Conservation (phyloP, 495 filamentous ascomycete genomes). For the Trichoderma asperelloides region DNA sequence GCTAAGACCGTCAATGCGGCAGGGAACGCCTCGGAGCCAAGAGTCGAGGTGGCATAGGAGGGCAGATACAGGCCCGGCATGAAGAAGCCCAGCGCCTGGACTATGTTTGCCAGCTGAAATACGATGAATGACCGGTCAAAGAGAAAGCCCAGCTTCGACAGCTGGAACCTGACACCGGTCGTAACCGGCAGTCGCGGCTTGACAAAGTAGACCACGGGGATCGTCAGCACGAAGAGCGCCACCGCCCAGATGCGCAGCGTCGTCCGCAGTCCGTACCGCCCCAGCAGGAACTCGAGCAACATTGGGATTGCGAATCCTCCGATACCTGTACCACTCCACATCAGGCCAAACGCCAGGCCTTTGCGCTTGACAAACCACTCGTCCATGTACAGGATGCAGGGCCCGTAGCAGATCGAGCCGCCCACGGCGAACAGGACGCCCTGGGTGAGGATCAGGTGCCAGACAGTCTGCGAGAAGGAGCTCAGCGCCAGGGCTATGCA, state of each 20-base stretch:
- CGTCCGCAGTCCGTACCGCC: slow-evolving; percentile 44
- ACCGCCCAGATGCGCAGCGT: slow-evolving; percentile 44
- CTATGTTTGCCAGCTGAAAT: slow-evolving; percentile 46
- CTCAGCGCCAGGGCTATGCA: slow-evolving; percentile 32
- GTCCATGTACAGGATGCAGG: slow-evolving; percentile 42
- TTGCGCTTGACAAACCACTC: slow-evolving; percentile 48
- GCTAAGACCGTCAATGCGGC: slow-evolving; percentile 46
- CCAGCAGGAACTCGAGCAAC: slow-evolving; percentile 41
- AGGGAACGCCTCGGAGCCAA: slow-evolving; percentile 36
- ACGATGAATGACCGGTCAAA: slow-evolving; percentile 36
- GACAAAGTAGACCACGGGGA: slow-evolving; percentile 48
- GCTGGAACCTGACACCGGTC: slow-evolving; percentile 20
- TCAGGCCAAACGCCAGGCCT: slow-evolving; percentile 48
- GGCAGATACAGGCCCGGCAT: slow-evolving; percentile 59
- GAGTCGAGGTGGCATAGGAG: slow-evolving; percentile 42
- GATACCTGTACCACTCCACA: slow-evolving; percentile 38
- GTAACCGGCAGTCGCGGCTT: slow-evolving; percentile 47
- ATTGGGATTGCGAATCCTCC: slow-evolving; percentile 39
- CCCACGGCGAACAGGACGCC: slow-evolving; percentile 45
- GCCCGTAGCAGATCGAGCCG: slow-evolving; percentile 37
- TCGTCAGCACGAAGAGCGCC: slow-evolving; percentile 34
- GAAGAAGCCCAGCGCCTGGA: slow-evolving; percentile 59
- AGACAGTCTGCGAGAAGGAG: slow-evolving; percentile 35
- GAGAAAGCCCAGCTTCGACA: slow-evolving; percentile 39
- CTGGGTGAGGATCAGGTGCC: slow-evolving; percentile 43